A percentile compares a stretch with the other conserved stretches of the same genome.
phyloP scores from a whole-genome alignment of 2,329 filamentous ascomycete genomes.

The Fusarium kyushuense region DNA sequence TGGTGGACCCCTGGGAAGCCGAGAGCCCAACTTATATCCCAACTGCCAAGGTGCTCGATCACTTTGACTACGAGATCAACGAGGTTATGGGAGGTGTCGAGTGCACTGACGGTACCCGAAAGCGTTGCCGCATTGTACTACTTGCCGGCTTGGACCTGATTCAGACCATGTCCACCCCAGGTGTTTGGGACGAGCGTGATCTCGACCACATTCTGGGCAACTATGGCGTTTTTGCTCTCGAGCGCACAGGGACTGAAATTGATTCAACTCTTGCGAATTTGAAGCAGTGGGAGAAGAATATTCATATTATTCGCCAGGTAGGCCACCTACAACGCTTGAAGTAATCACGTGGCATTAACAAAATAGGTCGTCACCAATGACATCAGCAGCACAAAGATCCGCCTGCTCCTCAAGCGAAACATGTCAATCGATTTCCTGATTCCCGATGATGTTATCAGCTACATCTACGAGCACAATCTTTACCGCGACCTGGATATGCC shows the following conservation, averaged over 20 bases:
- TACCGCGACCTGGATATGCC: conserved; percentile 65
- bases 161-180: conserved; percentile 77
- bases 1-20: conserved; percentile 91
- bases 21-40: conserved; percentile 85
- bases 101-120: conserved; percentile 73
- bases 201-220: conserved; percentile 87
- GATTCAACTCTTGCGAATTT: conserved; percentile 87
- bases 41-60: conserved; percentile 89
- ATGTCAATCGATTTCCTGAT: conserved; percentile 83
- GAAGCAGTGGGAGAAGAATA: conserved; percentile 85
- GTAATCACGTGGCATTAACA: conserved; percentile 17
- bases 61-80: conserved; percentile 93
- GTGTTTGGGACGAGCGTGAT: conserved; percentile 87
- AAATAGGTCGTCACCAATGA: conserved; percentile 80
- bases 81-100: conserved; percentile 79
- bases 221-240: conserved; percentile 87
- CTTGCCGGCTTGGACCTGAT: conserved; percentile 83
- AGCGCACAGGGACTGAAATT: conserved; percentile 88
- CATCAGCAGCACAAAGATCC: conserved; percentile 84
- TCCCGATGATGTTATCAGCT: conserved; percentile 79
- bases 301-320: conserved; percentile 79
- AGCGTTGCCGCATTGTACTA: conserved; percentile 78
- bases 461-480: conserved; percentile 75
- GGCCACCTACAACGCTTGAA: background rate
- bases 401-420: conserved; percentile 80